Evolutionary conservation across 2,329 filamentous ascomycete genomes (phyloP).

Genomic region (Fusarium sp.): DNA sequence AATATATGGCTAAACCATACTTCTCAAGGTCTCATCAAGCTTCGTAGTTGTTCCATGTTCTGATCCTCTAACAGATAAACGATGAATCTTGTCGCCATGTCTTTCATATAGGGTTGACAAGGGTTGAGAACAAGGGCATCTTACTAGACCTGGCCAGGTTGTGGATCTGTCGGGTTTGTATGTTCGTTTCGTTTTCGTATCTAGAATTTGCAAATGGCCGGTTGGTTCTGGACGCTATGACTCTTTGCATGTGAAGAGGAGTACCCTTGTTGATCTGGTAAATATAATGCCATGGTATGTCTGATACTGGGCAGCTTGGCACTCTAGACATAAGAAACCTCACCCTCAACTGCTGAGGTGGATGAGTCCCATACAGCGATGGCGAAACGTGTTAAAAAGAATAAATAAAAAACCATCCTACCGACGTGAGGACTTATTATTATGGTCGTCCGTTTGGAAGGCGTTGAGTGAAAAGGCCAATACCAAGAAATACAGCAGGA

Average conservation of each 20-base stretch:
- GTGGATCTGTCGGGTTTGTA: slow-evolving; percentile 1
- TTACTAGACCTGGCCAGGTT: not conserved
- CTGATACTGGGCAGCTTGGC: not conserved
- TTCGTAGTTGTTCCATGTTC: not conserved
- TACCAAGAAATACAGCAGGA: not conserved
- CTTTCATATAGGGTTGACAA: not conserved
- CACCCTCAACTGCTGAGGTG: not conserved
- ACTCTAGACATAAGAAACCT: no score
- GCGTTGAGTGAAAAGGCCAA: not conserved
- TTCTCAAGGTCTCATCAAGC: no score
- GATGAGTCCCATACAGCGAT: not conserved
- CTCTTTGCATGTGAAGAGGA: slow-evolving; percentile 15
- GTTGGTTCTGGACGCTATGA: not conserved
- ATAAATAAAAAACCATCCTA: not conserved
- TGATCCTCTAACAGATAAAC: not conserved
- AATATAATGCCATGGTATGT: not conserved
- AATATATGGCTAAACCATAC: not conserved
- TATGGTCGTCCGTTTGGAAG: not conserved
- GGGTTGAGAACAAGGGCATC: slow-evolving; percentile 3
- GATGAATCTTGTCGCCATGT: not conserved
- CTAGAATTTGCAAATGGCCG: not conserved
- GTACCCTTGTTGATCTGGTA: not conserved
- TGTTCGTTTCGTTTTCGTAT: slow-evolving; percentile 28
- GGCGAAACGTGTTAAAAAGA: not conserved
- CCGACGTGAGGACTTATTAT: not conserved